Evolutionary conservation across 2,329 filamentous ascomycete genomes (phyloP).

Genomic region (Harringtonia aguacate): DNA sequence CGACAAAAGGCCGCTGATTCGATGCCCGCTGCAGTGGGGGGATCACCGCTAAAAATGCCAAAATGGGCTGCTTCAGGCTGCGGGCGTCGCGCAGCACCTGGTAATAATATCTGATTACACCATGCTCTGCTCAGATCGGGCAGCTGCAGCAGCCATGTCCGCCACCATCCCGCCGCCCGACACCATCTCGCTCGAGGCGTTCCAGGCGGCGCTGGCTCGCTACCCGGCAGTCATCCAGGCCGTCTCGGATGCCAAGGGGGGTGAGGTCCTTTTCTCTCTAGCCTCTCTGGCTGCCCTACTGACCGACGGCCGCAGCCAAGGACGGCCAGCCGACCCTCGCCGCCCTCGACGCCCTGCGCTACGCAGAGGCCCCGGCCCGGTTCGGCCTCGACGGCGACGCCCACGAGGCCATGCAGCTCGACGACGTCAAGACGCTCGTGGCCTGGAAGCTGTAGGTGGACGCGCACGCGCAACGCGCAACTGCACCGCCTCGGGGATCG

Average conservation of each 20-base stretch:
- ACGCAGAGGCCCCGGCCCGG: constrained; percentile 35
- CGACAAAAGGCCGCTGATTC: not conserved
- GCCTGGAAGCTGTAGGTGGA: constrained; percentile 61
- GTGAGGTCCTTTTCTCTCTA: constrained; percentile 20
- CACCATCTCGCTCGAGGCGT: constrained; percentile 3
- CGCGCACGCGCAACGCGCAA: too few relatives aligned
- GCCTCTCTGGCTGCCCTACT: not conserved
- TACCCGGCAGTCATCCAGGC: constrained; percentile 26
- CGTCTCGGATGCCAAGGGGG: constrained; percentile 33
- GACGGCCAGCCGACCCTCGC: constrained; percentile 38
- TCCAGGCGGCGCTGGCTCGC: constrained; percentile 4
- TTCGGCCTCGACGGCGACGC: constrained; percentile 28
- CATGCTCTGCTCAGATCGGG: too few relatives aligned
- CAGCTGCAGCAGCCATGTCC: too few relatives aligned
- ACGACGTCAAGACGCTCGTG: constrained; percentile 49
- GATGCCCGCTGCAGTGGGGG: not conserved
- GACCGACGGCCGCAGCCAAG: constrained; percentile 27
- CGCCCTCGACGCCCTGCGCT: constrained; percentile 51
- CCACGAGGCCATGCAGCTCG: constrained; percentile 36
- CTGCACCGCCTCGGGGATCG: too few relatives aligned
- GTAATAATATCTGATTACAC: too few relatives aligned
- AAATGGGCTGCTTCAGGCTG: too few relatives aligned
- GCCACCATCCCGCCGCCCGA: constrained; percentile 1
- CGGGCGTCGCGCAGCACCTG: too few relatives aligned
- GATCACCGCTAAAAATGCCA: too few relatives aligned